Evolutionary conservation across 352 stramenopile species (phyloP).

Genomic region (Phytopythium sindhum): DNA sequence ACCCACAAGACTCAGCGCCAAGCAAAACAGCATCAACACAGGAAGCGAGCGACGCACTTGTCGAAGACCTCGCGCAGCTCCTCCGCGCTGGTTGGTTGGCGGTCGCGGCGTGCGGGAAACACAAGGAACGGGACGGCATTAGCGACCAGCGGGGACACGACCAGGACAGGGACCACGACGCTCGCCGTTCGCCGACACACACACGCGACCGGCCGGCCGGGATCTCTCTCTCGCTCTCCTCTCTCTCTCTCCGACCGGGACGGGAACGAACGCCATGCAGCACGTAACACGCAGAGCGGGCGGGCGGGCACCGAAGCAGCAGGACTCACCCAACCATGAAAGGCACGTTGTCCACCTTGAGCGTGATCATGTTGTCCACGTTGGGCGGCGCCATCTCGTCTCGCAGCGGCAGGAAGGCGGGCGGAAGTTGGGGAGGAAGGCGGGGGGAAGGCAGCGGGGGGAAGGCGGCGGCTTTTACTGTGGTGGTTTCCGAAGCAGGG

Average conservation of each 20-base stretch:
- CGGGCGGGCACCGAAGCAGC: neutral
- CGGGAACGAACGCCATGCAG: neutral
- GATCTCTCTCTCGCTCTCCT: neutral
- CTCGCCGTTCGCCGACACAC: slow-evolving; percentile 9
- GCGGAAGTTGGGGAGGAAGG: too few species aligned
- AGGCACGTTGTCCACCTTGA: slow-evolving; percentile 89
- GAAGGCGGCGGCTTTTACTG: neutral
- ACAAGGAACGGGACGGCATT: slow-evolving; percentile 5
- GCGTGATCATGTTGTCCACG: slow-evolving; percentile 81
- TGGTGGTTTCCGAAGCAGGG: neutral
- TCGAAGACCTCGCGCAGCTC: slow-evolving; percentile 63
- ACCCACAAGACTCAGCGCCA: neutral
- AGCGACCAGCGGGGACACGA: slow-evolving; percentile 1
- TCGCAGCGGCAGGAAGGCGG: too few species aligned
- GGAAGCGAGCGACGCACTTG: slow-evolving; percentile 42
- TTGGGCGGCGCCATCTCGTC: slow-evolving; percentile 72
- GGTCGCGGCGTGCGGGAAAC: neutral
- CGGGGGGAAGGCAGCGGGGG: too few species aligned
- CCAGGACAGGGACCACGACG: slow-evolving; percentile 7
- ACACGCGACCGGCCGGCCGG: neutral
- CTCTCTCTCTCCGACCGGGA: neutral
- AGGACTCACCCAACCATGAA: slow-evolving; percentile 64
- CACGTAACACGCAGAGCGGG: neutral
- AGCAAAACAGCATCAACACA: slow-evolving; percentile 11
- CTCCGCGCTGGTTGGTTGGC: slow-evolving; percentile 22